These are phyloP conservation scores for Akanthomyces lecanii DNA, from an alignment of 2,329 filamentous ascomycete genomes.

Conservation along the genomic window DNA sequence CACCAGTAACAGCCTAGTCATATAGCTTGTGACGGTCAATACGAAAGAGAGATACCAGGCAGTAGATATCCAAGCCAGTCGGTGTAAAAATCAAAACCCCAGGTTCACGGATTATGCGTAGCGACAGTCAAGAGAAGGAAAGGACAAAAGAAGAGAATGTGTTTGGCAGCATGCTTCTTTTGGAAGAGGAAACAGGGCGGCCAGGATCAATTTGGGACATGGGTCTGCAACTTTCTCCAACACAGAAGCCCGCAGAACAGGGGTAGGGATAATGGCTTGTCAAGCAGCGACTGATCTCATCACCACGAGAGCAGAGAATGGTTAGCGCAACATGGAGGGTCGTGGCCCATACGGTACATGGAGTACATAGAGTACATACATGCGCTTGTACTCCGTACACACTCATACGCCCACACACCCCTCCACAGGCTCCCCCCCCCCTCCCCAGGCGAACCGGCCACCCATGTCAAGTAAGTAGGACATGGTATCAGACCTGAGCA, in stretches of 20 bases:
- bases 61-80: neutral
- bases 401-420: slow-evolving; percentile 5
- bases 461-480: slow-evolving; percentile 10
- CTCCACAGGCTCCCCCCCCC: neutral
- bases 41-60: neutral
- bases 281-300: slow-evolving; percentile 17
- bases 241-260: slow-evolving; percentile 1
- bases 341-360: slow-evolving; percentile 1
- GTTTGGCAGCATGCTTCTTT: slow-evolving; percentile 17
- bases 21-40: neutral
- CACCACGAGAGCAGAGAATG: slow-evolving; percentile 8
- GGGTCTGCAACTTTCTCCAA: slow-evolving; percentile 17
- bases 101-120: neutral
- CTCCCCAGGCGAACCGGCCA: slow-evolving; percentile 2
- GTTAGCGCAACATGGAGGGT: slow-evolving; percentile 8
- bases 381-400: neutral
- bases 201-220: slow-evolving; percentile 16
- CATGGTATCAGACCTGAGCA: slow-evolving; percentile 10
- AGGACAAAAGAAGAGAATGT: slow-evolving; percentile 7
- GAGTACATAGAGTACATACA: slow-evolving; percentile 13
- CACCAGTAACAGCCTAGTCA: neutral
- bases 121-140: slow-evolving; percentile 3
- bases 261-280: slow-evolving; percentile 11
- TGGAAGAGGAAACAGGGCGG: slow-evolving; percentile 9
- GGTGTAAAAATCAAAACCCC: neutral